Evolutionary conservation across 1,284 basidiomycete species (phyloP).

Genomic region (Ustilago tritici): DNA sequence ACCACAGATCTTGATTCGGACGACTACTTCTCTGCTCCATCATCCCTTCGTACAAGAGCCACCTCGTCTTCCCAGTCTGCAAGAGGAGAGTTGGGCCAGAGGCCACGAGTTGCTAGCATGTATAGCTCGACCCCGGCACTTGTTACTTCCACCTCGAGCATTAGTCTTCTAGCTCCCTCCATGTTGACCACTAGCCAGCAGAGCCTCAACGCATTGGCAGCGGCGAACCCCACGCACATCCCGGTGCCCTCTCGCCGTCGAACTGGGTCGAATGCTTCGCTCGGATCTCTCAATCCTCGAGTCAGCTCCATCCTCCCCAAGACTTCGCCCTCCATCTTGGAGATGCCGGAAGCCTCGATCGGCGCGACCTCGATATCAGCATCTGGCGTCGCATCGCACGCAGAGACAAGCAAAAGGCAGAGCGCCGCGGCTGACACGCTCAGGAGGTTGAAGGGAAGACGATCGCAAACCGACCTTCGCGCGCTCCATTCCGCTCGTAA

Average conservation of each 20-base stretch:
- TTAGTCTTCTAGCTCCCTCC: constrained; percentile 12
- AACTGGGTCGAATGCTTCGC: constrained; percentile 32
- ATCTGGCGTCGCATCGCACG: neutral
- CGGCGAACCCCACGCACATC: neutral
- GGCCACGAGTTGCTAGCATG: constrained; percentile 33
- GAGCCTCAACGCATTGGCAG: constrained; percentile 14
- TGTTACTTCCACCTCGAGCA: constrained; percentile 15
- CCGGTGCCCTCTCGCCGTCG: constrained; percentile 14
- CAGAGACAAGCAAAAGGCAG: constrained; percentile 3
- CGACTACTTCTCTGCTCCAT: constrained; percentile 8
- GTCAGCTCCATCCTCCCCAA: constrained; percentile 22
- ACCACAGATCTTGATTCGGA: neutral
- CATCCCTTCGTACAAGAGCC: constrained; percentile 1
- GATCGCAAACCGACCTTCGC: constrained; percentile 21
- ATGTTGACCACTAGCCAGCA: constrained; percentile 22
- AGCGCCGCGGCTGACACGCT: constrained; percentile 27
- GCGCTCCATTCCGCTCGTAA: constrained; percentile 11
- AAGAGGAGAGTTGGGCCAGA: neutral
- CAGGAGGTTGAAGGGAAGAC: constrained; percentile 27
- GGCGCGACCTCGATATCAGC: neutral
- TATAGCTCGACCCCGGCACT: constrained; percentile 23
- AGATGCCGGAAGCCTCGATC: constrained; percentile 20
- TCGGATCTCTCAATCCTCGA: constrained; percentile 17
- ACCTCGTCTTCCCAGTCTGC: constrained; percentile 12
- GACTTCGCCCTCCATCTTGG: constrained; percentile 30